Percentiles rank a stretch among this genome's conserved stretches.
These are phyloP conservation scores for Setaria viridis DNA, from an alignment of 202 grass and related monocot genomes.

Conservation along the genomic window DNA sequence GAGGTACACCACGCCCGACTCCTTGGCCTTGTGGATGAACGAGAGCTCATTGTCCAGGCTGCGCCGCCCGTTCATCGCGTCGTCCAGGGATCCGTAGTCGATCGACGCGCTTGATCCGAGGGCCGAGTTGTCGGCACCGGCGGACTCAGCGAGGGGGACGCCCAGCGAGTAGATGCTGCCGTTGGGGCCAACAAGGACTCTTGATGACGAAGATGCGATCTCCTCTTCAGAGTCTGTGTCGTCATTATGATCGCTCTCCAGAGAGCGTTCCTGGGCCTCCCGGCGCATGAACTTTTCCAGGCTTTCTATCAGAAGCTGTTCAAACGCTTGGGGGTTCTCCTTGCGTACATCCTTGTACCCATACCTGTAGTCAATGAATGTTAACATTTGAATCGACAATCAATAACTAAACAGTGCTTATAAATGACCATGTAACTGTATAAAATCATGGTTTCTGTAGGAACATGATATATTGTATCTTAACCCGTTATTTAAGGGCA, in stretches of 20 bases:
- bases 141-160: conserved; percentile 54
- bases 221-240: conserved; percentile 74
- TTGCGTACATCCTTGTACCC: conserved; percentile 98
- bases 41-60: conserved; percentile 80
- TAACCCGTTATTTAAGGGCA: not conserved
- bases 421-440: conserved; percentile 2
- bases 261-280: conserved; percentile 84
- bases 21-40: conserved; percentile 88
- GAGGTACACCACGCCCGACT: conserved; percentile 84
- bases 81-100: conserved; percentile 51
- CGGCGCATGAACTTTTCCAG: conserved; percentile 92
- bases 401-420: conserved; percentile 1
- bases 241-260: conserved; percentile 79
- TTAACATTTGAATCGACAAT: conserved; percentile 24
- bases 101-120: conserved; percentile 62
- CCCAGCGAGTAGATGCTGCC: conserved; percentile 71
- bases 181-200: conserved; percentile 75
- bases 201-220: conserved; percentile 55
- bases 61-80: conserved; percentile 48
- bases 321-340: conserved; percentile 78
- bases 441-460: not conserved
- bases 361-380: conserved; percentile 68
- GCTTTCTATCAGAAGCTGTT: conserved; percentile 88
- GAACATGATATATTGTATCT: conserved; percentile 17
- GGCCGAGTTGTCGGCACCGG: conserved; percentile 39